Evolutionary conservation across 2,329 filamentous ascomycete species (phyloP), one percentile per base, ranked within the genome.

Genomic region (Lasiodiplodia theobromae): DNA sequence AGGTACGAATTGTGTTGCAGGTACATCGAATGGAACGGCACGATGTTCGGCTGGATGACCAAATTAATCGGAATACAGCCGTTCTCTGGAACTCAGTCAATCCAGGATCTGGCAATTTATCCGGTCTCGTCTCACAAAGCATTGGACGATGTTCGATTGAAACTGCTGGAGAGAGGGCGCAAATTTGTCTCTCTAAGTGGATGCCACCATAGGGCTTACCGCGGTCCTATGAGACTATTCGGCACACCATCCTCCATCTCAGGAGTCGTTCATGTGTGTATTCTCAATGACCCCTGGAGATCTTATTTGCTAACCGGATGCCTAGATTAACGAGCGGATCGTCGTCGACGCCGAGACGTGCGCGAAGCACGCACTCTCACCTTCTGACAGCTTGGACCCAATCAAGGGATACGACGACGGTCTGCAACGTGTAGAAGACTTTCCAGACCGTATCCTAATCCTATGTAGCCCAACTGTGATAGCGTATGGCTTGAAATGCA

Each of bases 401-500:
- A 40, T 40, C 2, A 14, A 18, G 12, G 38, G 12, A 14, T 12
- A 14, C 12, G 40, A 62, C 21, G 40, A 49, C 57, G 28, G 5
- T 52, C 40, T 6, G 3, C 51, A 14, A 16, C 7, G 52, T 2
- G 40, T 25, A 52, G 67, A 64, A 51, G 49, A 44, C 63, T 40
- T 23, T 23, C 2, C 28, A 8, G 28, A 56, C 7, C 53, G 28
- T 10, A 14, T 56, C 8, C 28, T n/a, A 1, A 56, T 8, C 6
- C 60, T 78, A 7, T 79, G 76, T 52, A 71, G 71, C 28, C 72
- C 76, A 8, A 70, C 71, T 40, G 60, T 77, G 10, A 71, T 71
- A 64, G 78, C 77, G 1, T 79, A 76, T 60, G 76, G 73, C 49
- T 68, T 79, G 21, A 76, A 72, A 4, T 71, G 70, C 5, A 80